Evolutionary conservation across 2,329 filamentous ascomycete species (phyloP), one percentile per base, ranked within the genome.

Genomic region (Drechslerella stenobrocha): DNA sequence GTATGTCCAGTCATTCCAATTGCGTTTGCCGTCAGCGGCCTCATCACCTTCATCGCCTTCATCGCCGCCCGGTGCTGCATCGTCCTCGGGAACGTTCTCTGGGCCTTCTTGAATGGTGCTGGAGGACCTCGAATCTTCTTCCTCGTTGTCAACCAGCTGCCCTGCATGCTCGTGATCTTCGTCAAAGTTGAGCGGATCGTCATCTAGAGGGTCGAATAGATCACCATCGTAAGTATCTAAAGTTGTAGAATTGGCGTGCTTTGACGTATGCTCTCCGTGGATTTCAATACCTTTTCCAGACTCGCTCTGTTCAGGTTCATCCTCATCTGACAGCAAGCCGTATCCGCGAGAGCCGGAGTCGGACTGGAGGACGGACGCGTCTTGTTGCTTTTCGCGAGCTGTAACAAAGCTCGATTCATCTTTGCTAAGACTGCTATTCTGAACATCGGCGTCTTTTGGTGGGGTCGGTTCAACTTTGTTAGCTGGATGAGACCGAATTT

Each of bases 321-420:
- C 63, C 42, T 67, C 63, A 28, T 60, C 34, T 2, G 55, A 51
- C 13, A 42, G 22, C 3, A 56, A 55, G 50, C 47, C 53, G 13
- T 67, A 67, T 15, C 63, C 56, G 13, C 63, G 44, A 3, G 63
- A 47, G 3, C 15, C 44, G 15, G 55, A 51, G 9, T 60, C 40
- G 1, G 56, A 52, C 28, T 22, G 46, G 9, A 35, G n/a, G 3
- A 47, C 37, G 15, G 63, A 67, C 4, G 18, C 42, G 24, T 67
- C 50, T 4, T 60, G 55, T 7, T 50, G 50, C n/a, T 67, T 67
- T 23, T 67, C 63, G 32, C 47, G 24, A 1, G 63, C 63, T 9
- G 63, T 67, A n/a, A 60, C 63, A 30, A 67, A 67, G 45, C 63
- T 67, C 20, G 51, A 44, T 20, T 67, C 63, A 18, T 67, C 61